Conservation (phyloP, 164 flowering plant species). For the Dillenia turbinata region DNA sequence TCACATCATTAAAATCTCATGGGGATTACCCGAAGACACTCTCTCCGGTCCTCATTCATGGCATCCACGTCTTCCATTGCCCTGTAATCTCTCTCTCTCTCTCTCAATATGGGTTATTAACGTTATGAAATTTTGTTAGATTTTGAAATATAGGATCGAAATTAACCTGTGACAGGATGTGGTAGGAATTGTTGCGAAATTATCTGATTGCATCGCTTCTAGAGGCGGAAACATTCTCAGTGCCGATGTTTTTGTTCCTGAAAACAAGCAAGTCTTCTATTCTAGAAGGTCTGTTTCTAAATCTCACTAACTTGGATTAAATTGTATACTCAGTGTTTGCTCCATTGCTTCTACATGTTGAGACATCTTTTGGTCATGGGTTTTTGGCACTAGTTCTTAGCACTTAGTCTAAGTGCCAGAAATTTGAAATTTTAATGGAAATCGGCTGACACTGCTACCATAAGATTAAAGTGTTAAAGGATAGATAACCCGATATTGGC, state of each 20-base stretch:
- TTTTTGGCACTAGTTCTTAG: too few relatives aligned
- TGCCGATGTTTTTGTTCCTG: slow-evolving; percentile 84
- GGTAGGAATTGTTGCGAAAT: slow-evolving; percentile 86
- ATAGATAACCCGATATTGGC: too few relatives aligned
- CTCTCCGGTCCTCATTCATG: slow-evolving; percentile 41
- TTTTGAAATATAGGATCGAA: background rate
- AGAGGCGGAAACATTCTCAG: slow-evolving; percentile 85
- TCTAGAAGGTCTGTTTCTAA: slow-evolving; percentile 58
- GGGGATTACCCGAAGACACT: slow-evolving; percentile 21
- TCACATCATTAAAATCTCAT: slow-evolving; percentile 27
- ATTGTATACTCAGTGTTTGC: too few relatives aligned
- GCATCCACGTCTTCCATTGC: slow-evolving; percentile 82
- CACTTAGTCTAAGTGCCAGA: too few relatives aligned
- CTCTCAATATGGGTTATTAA: background rate
- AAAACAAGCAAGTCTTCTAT: slow-evolving; percentile 75
- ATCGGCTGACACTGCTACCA: too few relatives aligned
- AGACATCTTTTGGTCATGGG: too few relatives aligned
- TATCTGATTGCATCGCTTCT: slow-evolving; percentile 87
- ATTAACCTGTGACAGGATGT: slow-evolving; percentile 39
- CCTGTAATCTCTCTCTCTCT: slow-evolving; percentile 43
- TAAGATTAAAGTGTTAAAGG: too few relatives aligned
- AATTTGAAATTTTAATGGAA: too few relatives aligned
- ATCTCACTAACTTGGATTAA: background rate
- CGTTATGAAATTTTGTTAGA: background rate
- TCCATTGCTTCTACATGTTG: too few relatives aligned